Base-by-base conservation (phyloP, 345 rosid genomes). In the Clarkia xantiana region DNA sequence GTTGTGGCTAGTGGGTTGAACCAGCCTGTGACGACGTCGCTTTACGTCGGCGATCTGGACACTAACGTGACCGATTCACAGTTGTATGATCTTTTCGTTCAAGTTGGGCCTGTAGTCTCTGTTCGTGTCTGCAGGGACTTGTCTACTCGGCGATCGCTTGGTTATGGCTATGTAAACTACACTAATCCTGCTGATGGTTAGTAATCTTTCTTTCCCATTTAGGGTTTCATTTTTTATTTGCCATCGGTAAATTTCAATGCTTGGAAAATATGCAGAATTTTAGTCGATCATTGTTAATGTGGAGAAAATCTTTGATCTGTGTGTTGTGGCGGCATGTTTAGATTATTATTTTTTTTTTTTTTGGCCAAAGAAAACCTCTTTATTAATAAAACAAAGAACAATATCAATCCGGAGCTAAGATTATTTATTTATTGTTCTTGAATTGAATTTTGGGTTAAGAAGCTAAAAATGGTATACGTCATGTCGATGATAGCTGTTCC, bases 11-110 rank as follows among this genome's bases (percentile, higher is more conserved):
- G 65, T 13, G 56, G 67, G 12, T 76, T 62, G 11, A 63, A 49
- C 44, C 80, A 74, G 55, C 56, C 65, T 9, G 67, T 62, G 29
- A 49, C 79, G 9, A 88, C 86, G 29, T 79, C 94, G 56, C 80
- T 88, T 40, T 88, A 79, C 41, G 93, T 84, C 8, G 94, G 97
- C n/a, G 97, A 88, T 78, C 80, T 84, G 65, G 94, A 88, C 59
- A 18, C 47, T 11, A 67, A 51, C 12, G 94, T 87, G 40, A 77
- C 75, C 39, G 96, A 87, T 60, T 65, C 90, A 18, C 94, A 87
- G 72, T 66, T 87, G 45, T 87, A 73, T 52, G 86, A 87, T 70
- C 69, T 80, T 51, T 87, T 87, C 57, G 71, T 64, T 62, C 88
- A 81, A 67, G 68, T 75, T 3, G 94, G 88, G 42, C 84, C 64